phyloP scores from a whole-genome alignment of 2,329 filamentous ascomycete species.

The Corinectria fuckeliana region DNA sequence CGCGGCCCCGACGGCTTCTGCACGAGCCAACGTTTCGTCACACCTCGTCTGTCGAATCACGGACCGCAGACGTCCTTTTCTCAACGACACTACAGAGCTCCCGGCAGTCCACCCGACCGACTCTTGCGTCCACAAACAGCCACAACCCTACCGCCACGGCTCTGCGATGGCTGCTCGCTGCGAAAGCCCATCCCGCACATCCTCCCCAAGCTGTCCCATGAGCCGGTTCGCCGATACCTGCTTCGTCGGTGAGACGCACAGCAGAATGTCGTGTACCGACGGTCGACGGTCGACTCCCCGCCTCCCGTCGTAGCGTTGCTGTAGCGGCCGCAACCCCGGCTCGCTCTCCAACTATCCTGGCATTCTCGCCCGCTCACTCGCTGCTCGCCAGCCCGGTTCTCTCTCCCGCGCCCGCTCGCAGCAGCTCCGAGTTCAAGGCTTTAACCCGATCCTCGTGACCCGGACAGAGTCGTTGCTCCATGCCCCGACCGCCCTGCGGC shows the following conservation, averaged over 20 bases:
- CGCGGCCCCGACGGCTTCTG: slow-evolving; percentile 54
- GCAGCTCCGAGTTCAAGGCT: slow-evolving; percentile 17
- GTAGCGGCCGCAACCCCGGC: slow-evolving; percentile 15
- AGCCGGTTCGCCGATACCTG: slow-evolving; percentile 22
- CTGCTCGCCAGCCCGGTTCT: slow-evolving; percentile 15
- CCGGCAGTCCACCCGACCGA: slow-evolving; percentile 33
- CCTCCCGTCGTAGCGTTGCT: slow-evolving; percentile 15
- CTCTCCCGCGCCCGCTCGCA: slow-evolving; percentile 15
- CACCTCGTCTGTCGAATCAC: slow-evolving; percentile 49
- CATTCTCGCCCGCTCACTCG: neutral
- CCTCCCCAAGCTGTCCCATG: neutral
- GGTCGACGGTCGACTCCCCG: neutral
- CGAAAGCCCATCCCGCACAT: slow-evolving; percentile 5
- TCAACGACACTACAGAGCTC: slow-evolving; percentile 33
- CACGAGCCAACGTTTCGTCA: slow-evolving; percentile 54
- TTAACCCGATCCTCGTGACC: slow-evolving; percentile 30
- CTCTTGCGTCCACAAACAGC: slow-evolving; percentile 23
- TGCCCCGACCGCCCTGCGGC: slow-evolving; percentile 24
- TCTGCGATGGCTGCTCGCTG: slow-evolving; percentile 12
- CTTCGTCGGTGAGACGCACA: slow-evolving; percentile 10
- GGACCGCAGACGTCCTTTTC: slow-evolving; percentile 28
- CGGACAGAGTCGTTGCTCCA: slow-evolving; percentile 18
- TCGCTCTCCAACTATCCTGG: neutral
- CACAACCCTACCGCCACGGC: slow-evolving; percentile 31
- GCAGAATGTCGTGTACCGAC: slow-evolving; percentile 22